phyloP scores from a whole-genome alignment of 148 eudicot genomes.

The Vaccinium corymbosum region DNA sequence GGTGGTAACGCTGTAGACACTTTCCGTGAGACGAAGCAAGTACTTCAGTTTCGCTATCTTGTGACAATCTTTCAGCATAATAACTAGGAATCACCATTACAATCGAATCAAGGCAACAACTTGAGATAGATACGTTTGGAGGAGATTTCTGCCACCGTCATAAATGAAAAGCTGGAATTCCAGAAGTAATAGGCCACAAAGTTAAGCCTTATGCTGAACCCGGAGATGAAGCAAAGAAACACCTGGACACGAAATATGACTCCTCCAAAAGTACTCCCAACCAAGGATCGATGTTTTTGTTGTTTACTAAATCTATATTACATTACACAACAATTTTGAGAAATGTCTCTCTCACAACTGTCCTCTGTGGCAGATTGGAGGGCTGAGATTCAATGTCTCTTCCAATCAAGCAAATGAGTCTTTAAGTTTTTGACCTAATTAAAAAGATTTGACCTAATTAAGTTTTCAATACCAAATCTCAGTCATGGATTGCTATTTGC shows the following conservation, averaged over 20 bases:
- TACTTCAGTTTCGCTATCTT: not conserved
- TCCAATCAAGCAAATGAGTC: too few species aligned
- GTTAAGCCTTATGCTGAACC: not conserved
- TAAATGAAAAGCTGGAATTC: not conserved
- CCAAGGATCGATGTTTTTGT: not conserved
- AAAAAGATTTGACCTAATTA: too few species aligned
- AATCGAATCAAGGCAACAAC: not conserved
- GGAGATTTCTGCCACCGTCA: not conserved
- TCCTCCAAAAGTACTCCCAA: not conserved
- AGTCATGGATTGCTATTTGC: too few species aligned
- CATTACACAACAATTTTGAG: too few species aligned
- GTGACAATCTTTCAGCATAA: not conserved
- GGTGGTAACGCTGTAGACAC: not conserved
- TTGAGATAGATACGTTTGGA: not conserved
- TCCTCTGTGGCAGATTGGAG: too few species aligned
- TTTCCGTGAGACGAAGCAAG: not conserved
- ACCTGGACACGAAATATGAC: not conserved
- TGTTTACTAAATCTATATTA: not conserved
- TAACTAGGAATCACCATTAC: not conserved
- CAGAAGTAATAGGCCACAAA: slow-evolving; percentile 4
- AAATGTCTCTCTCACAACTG: too few species aligned
- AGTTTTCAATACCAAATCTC: too few species aligned
- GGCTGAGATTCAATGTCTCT: too few species aligned
- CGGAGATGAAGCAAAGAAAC: not conserved
- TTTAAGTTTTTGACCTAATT: too few species aligned